Percentiles rank a stretch among this genome's conserved stretches.
These are phyloP conservation scores for Backusella morwellensis DNA, from an alignment of 192 early-diverging fungal species.

Conservation along the genomic window DNA sequence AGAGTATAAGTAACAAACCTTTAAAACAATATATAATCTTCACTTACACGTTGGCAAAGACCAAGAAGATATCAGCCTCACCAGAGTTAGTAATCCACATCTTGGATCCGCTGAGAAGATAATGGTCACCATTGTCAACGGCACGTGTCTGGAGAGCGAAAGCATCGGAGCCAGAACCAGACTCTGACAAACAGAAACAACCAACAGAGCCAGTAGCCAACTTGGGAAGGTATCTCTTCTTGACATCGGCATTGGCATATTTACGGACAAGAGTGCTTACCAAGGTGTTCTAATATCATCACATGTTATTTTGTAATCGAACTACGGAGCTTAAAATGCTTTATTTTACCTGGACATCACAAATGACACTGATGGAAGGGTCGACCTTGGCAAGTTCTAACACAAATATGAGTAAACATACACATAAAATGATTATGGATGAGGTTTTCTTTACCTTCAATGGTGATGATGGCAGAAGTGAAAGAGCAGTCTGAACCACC, in stretches of 20 bases:
- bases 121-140: constrained; percentile 84
- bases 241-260: constrained; percentile 70
- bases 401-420: background rate
- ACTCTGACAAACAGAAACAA: constrained; percentile 94
- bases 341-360: constrained; percentile 77
- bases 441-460: constrained; percentile 58
- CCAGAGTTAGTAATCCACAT: constrained; percentile 98
- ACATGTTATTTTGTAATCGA: background rate
- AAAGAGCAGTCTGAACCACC: constrained; percentile 83
- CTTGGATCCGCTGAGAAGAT: constrained; percentile 83
- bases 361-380: constrained; percentile 85
- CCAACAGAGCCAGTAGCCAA: constrained; percentile 84
- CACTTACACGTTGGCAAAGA: constrained; percentile 89
- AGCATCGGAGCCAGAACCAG: constrained; percentile 81
- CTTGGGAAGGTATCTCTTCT: constrained; percentile 83
- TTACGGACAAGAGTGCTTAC: constrained; percentile 91
- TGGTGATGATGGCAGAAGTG: constrained; percentile 76
- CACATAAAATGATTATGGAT: background rate
- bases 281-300: constrained; percentile 77
- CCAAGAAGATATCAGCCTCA: constrained; percentile 94
- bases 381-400: constrained; percentile 93
- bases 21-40: background rate
- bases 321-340: background rate
- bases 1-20: background rate
- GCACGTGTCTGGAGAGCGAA: constrained; percentile 68